A percentile compares a stretch with the other conserved stretches of the same genome.
Evolutionary conservation across 495 filamentous ascomycete genomes (phyloP).

Genomic region (Cercophora sp.): DNA sequence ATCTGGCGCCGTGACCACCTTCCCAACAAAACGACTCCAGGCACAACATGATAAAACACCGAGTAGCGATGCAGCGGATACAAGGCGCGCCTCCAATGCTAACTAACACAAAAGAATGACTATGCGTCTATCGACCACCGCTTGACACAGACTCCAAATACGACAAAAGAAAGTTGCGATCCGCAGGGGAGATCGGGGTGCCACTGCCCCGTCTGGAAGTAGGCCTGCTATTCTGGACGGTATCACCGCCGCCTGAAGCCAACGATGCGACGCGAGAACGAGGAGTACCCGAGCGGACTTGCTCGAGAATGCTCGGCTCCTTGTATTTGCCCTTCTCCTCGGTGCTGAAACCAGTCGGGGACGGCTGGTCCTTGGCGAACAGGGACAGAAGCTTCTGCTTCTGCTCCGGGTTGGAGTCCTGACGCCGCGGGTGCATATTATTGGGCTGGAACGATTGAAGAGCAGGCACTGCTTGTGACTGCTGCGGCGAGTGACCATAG

Average conservation of each 20-base stretch:
- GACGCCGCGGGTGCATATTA: conserved; percentile 14
- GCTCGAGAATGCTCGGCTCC: conserved; percentile 30
- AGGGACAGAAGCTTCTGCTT: conserved; percentile 65
- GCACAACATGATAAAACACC: conserved; percentile 7
- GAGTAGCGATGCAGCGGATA: conserved; percentile 3
- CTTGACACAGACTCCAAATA: conserved; percentile 55
- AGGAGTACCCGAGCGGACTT: conserved; percentile 33
- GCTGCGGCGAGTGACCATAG: conserved; percentile 16
- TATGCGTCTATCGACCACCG: conserved; percentile 12
- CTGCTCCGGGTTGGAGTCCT: conserved; percentile 53
- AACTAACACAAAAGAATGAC: no score
- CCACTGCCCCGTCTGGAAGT: conserved; percentile 43
- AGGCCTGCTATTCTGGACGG: conserved; percentile 24
- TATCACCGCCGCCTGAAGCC: conserved; percentile 22
- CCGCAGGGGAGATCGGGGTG: conserved; percentile 58
- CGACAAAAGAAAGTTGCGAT: conserved; percentile 74
- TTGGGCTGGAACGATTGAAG: conserved; percentile 16
- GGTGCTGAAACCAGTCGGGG: conserved; percentile 31
- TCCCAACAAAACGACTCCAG: neutral
- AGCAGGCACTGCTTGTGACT: conserved; percentile 8
- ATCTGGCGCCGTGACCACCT: no score
- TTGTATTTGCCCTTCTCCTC: conserved; percentile 45
- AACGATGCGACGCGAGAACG: conserved; percentile 41
- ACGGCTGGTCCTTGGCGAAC: conserved; percentile 56
- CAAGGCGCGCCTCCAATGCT: no score